phyloP scores from a whole-genome alignment of 768 basidiomycete genomes.

The Boletus rubroflammeus region DNA sequence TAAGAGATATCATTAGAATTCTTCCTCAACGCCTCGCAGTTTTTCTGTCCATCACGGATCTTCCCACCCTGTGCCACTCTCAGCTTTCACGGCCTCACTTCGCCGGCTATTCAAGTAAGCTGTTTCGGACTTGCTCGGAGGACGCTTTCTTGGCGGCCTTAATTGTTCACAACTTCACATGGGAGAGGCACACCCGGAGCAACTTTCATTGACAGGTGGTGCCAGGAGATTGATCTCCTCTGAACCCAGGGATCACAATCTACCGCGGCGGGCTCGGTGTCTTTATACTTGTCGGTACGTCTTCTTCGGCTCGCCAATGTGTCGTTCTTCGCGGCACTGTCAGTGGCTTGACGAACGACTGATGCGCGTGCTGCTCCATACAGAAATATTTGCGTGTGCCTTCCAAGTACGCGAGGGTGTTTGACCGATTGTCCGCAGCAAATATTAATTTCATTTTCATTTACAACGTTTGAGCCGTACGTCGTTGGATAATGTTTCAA shows the following conservation, averaged over 20 bases:
- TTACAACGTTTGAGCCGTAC: conserved; percentile 1
- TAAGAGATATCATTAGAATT: conserved; percentile 2
- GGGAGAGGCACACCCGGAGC: conserved; percentile 2
- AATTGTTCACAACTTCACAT: conserved; percentile 2
- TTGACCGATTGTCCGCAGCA: conserved; percentile 9
- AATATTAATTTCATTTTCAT: neutral
- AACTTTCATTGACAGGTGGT: conserved; percentile 11
- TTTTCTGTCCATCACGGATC: conserved; percentile 2
- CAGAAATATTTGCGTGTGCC: conserved; percentile 1
- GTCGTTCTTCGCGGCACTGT: conserved; percentile 8
- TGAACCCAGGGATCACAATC: conserved; percentile 2
- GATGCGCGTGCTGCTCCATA: conserved; percentile 3
- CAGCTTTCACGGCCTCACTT: conserved; percentile 4
- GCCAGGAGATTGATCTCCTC: conserved; percentile 8
- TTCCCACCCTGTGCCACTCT: conserved; percentile 5
- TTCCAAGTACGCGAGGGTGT: neutral
- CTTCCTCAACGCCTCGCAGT: neutral
- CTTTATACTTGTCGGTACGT: conserved; percentile 8
- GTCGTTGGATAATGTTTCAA: conserved; percentile 7
- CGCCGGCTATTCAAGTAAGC: conserved; percentile 6
- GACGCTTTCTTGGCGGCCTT: conserved; percentile 2
- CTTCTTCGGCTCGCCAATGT: conserved; percentile 4
- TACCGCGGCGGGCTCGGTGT: conserved; percentile 4
- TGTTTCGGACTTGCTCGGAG: conserved; percentile 11
- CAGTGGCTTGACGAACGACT: conserved; percentile 4